Conservation (phyloP, 2,329 filamentous ascomycete genomes). For the Hymenoscyphus linearis region DNA sequence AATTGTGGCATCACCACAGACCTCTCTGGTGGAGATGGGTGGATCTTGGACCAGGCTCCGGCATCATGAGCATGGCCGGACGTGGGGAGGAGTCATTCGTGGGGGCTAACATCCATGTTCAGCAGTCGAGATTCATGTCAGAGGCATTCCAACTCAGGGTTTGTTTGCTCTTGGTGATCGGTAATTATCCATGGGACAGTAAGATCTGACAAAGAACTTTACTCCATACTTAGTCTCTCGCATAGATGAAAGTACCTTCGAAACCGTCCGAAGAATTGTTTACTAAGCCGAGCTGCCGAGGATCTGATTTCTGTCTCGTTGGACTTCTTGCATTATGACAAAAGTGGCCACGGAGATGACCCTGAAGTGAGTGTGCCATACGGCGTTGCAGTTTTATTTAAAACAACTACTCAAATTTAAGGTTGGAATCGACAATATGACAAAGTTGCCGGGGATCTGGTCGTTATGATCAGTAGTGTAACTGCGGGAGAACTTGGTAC, state of each 20-base stretch:
- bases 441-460: neutral
- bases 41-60: neutral
- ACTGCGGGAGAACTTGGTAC: neutral
- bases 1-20: neutral
- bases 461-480: neutral
- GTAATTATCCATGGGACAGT: constrained; percentile 2
- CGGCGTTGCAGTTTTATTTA: neutral
- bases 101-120: neutral
- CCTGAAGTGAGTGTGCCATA: neutral
- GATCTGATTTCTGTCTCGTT: neutral
- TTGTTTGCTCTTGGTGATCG: neutral
- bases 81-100: constrained; percentile 2
- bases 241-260: neutral
- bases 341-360: neutral
- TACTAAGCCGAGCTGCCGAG: neutral
- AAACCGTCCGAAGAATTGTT: neutral
- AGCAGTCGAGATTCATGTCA: neutral
- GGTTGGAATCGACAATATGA: neutral
- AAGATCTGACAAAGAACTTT: neutral
- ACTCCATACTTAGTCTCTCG: neutral
- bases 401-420: neutral
- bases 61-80: neutral
- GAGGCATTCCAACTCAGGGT: neutral
- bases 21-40: neutral
- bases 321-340: neutral